Evolutionary conservation across 2,329 filamentous ascomycete genomes (phyloP).

Genomic region (Fusarium graminum): DNA sequence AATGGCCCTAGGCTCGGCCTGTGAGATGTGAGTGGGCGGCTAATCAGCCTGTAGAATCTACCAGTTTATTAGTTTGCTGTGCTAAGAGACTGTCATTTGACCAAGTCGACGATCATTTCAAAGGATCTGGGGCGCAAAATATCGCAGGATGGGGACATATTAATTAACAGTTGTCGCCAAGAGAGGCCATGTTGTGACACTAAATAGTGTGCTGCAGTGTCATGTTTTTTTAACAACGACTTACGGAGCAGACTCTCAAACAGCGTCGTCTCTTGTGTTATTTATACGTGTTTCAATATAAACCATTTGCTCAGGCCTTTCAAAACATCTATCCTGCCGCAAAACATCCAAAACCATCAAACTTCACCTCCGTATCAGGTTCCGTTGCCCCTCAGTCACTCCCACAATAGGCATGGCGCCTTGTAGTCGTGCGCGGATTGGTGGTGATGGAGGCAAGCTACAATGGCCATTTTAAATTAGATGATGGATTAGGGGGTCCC

Average conservation of each 20-base stretch:
- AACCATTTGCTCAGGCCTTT: slow-evolving; percentile 12
- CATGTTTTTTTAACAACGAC: not conserved
- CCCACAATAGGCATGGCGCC: slow-evolving; percentile 36
- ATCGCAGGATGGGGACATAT: slow-evolving; percentile 9
- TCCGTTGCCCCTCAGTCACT: slow-evolving; percentile 17
- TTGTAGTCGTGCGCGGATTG: slow-evolving; percentile 12
- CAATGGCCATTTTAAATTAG: slow-evolving; percentile 42
- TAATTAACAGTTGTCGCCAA: not conserved
- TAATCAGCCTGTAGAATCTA: slow-evolving; percentile 28
- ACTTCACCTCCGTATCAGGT: slow-evolving; percentile 4
- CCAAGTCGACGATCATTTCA: slow-evolving; percentile 22
- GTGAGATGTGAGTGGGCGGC: slow-evolving; percentile 25
- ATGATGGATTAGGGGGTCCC: slow-evolving; percentile 25
- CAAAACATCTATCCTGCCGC: slow-evolving; percentile 22
- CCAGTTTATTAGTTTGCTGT: slow-evolving; percentile 19
- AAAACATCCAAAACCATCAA: slow-evolving; percentile 10
- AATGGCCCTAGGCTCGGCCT: slow-evolving; percentile 16
- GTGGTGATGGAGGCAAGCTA: slow-evolving; percentile 39
- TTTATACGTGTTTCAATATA: slow-evolving; percentile 19
- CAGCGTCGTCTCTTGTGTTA: not conserved
- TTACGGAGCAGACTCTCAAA: not conserved
- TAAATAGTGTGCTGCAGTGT: not conserved
- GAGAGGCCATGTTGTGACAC: slow-evolving; percentile 7
- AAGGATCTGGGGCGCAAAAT: slow-evolving; percentile 13
- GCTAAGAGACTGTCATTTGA: slow-evolving; percentile 31